Base-by-base conservation (phyloP, 371 early-diverging fungal species). In the Paramicrosporidium saccamoebae region DNA sequence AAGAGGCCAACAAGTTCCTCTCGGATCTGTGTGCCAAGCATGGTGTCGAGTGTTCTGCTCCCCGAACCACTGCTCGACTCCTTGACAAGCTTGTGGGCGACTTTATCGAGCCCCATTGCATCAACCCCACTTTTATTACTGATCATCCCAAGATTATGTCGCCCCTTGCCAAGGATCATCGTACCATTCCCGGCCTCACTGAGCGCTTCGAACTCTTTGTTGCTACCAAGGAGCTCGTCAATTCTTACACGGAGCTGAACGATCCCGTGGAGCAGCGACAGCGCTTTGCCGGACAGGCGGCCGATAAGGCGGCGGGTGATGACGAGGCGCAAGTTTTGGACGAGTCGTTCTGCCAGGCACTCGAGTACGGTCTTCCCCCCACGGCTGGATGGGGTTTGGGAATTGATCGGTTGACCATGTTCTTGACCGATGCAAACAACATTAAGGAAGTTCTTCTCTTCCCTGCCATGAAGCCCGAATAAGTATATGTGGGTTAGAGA, bases 151-250 rank as follows among this genome's bases (percentile, higher is more conserved):
- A 66, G 54, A 78, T 86, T 60, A 96, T 94, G 90, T 82, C 84
- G 30, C 98, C 98, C 10, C 54, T 98, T 14, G 97, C 98, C 44
- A 98, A 98, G 66, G 64, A 68, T 38, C 90, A 96, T 43, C 71
- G 98, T 36, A 54, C 55, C 21, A 52, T 55, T 25, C 50, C 63
- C 26, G 92, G 92, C 21, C 52, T 98, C 15, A 86, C 84, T 50
- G 98, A 95, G 49, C 74, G 98, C 33, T 98, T 98, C 46, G 98
- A 98, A 52, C 52, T 81, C 38, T 98, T 98, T 41, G 81, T 96
- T 7, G 92, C 90, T 34, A 78, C 86, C 39, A 96, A 92, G 66
- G 98, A 98, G 49, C 59, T 98, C 20, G 65, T 67, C 52, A 96
- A 96, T 47, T 84, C 94, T 10, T 96, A 96, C 60, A 77, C 79